Base-by-base conservation (phyloP, 148 eudicot genomes). In the Gaultheria prostrata region DNA sequence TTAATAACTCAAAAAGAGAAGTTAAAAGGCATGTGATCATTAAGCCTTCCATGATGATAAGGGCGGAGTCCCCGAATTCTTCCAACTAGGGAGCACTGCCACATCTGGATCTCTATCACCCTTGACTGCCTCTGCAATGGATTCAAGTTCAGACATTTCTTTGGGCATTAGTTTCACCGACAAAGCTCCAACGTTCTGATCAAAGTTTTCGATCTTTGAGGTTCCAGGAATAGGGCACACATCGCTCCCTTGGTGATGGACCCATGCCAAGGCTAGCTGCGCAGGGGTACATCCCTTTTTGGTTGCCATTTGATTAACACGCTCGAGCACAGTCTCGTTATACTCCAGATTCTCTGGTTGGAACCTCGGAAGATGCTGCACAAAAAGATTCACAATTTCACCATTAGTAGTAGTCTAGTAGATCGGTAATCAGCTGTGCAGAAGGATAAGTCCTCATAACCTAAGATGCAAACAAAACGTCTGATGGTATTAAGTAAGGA, bases 201-300 rank as follows among this genome's bases (percentile, higher is more conserved):
- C 20, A 17, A 83, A 76, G 59, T 83, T 83, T 35, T 76, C 80
- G 1, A 83, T 43, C 80, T 75, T 75, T 72, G 84, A 75, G 35
- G 72, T 67, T 11, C 72, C 72, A 0, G 72, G 72, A 67, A 67
- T 28, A 4, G 72, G 72, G 35, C 72, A 67, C 35, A 28, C 35
- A 2, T 67, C 72, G 0, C 18, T 28, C 35, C 72, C 72, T 43
- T 75, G 80, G 46, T 76, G 85, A 61, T 61, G 85, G 3, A 83
- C 61, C 85, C 85, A 83, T 59, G 81, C 85, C 53, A 83, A 30
- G 10, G 85, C 85, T 20, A 83, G 75, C 28, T 83, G 85, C 28
- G 32, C 80, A 0, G 85, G 80, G 18, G 84, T 82, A 33, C 84
- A 74, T 5, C 84, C 84, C 18, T 82, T 82, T 20, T 20, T 82